Evolutionary conservation across 805 yeast genomes (phyloP).

Genomic region (Suhomyces vadensis): DNA sequence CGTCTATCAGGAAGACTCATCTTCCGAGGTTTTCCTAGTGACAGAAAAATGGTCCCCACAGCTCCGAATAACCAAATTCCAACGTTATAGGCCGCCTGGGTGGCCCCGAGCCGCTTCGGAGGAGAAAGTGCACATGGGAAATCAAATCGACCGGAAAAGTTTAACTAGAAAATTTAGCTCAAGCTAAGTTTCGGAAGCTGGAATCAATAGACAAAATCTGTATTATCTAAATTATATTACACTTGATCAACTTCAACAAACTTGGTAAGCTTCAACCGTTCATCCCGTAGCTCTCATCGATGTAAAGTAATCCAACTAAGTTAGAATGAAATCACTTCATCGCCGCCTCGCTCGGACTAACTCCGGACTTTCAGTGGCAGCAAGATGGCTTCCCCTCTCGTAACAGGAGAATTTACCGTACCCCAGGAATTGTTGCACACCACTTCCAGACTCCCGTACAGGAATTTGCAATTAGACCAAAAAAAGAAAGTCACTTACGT

Average conservation of each 20-base stretch:
- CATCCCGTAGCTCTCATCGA: too few species aligned
- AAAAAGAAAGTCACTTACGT: conserved; percentile 5
- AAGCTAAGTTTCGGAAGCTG: too few species aligned
- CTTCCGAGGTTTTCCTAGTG: conserved; percentile 16
- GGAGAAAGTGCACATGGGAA: conserved; percentile 2
- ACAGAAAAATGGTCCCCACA: conserved; percentile 11
- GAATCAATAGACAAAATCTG: too few species aligned
- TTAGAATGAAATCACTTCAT: neutral
- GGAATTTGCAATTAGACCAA: conserved; percentile 4
- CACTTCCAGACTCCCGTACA: conserved; percentile 9
- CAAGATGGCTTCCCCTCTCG: neutral
- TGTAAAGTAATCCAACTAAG: neutral
- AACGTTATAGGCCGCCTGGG: neutral
- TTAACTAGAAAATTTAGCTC: too few species aligned
- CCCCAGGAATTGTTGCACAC: conserved; percentile 7
- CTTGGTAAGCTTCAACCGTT: too few species aligned
- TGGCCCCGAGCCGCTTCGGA: conserved; percentile 1
- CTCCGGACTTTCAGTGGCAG: conserved; percentile 4
- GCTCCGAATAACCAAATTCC: conserved; percentile 1
- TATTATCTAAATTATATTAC: too few species aligned
- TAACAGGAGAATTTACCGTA: conserved; percentile 3
- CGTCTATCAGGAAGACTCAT: conserved; percentile 16
- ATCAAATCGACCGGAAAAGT: too few species aligned
- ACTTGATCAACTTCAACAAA: too few species aligned
- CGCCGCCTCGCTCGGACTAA: conserved; percentile 4